Percentiles rank a stretch among this genome's conserved stretches.
phyloP scores from a whole-genome alignment of 495 filamentous ascomycete genomes.

The Penicillium desertorum region DNA sequence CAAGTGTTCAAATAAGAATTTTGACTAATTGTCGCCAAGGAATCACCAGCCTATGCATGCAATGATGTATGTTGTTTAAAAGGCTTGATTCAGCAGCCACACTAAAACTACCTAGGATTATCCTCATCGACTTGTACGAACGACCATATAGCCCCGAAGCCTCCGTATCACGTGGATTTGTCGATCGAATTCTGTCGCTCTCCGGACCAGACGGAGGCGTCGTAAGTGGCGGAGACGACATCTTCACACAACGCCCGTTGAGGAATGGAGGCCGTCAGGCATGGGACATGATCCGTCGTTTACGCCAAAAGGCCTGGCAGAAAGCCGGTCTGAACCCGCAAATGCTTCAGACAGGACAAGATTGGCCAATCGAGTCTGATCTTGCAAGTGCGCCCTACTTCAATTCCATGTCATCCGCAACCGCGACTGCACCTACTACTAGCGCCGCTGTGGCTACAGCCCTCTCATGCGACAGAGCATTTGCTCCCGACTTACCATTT shows the following conservation, averaged over 20 bases:
- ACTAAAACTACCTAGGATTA: constrained; percentile 39
- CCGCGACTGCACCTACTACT: no score
- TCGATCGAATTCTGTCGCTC: constrained; percentile 53
- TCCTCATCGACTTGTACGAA: constrained; percentile 58
- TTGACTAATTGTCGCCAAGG: background rate
- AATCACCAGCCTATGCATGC: constrained; percentile 59
- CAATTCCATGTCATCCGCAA: constrained; percentile 8
- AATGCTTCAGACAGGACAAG: constrained; percentile 48
- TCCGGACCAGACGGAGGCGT: constrained; percentile 55
- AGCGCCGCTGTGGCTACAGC: no score
- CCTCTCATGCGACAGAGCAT: background rate
- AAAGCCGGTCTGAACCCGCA: constrained; percentile 48
- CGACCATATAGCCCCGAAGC: constrained; percentile 51
- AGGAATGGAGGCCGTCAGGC: constrained; percentile 55
- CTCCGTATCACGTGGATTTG: constrained; percentile 46
- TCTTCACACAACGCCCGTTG: constrained; percentile 47
- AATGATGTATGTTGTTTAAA: constrained; percentile 37
- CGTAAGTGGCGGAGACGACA: constrained; percentile 50
- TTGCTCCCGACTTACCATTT: background rate
- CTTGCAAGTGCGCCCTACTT: constrained; percentile 35
- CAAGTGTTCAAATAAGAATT: background rate
- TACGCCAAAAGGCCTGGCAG: constrained; percentile 53
- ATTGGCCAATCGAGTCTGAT: constrained; percentile 1
- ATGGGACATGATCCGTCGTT: constrained; percentile 54
- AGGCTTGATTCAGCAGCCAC: background rate